Conservation (phyloP, 257 asterid species). For the Nicotiana sylvestris region DNA sequence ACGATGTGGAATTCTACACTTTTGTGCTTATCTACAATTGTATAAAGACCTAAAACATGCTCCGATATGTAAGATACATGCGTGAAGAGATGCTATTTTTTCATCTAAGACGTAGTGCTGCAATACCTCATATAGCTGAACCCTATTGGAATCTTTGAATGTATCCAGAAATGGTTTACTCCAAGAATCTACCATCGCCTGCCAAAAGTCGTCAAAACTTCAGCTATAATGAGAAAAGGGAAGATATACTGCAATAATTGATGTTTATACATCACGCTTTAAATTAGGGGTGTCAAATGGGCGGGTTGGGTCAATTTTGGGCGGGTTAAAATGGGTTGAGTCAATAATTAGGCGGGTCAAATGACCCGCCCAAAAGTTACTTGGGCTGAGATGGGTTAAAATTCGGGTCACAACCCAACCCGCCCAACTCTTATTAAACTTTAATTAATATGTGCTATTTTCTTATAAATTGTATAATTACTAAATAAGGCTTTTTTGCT, state of each 20-base stretch:
- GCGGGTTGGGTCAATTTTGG: no score
- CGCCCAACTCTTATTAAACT: no score
- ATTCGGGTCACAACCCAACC: no score
- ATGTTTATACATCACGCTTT: neutral
- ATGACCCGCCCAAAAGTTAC: no score
- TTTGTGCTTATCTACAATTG: neutral
- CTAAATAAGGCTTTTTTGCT: no score
- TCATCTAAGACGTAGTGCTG: neutral
- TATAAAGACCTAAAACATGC: neutral
- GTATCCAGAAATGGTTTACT: conserved; percentile 55
- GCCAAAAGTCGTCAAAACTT: conserved; percentile 21
- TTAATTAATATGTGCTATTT: no score
- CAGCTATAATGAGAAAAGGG: neutral
- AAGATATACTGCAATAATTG: neutral
- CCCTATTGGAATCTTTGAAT: conserved; percentile 44
- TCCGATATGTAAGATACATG: neutral
- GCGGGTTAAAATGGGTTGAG: no score
- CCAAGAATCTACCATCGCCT: conserved; percentile 91
- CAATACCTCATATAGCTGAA: conserved; percentile 69
- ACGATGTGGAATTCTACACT: neutral
- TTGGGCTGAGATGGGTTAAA: no score
- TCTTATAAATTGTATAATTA: no score
- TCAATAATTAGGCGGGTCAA: no score
- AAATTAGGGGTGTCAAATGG: no score
- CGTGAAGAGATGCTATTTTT: neutral